Base-by-base conservation (phyloP, 2,329 filamentous ascomycete genomes). In the Aspergillus carbonarius region DNA sequence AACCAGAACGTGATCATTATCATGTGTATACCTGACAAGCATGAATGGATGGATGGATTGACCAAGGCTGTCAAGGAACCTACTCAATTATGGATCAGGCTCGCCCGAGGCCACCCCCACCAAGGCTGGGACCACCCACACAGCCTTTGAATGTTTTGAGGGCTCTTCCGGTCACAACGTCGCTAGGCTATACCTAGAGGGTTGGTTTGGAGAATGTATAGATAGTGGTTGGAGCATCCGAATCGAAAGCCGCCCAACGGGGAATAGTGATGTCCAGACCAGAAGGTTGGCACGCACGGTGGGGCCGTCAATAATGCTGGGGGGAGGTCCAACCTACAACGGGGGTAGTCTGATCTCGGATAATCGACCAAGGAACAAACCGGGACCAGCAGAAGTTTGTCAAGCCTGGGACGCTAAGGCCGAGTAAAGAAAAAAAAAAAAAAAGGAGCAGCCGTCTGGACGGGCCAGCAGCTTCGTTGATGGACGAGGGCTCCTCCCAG, bases 181-280 rank as follows among this genome's bases (percentile, higher is more conserved):
- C 25, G 44, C 23, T 48, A 17, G 5, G 1, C 17, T 12, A 30
- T 30, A n/a, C n/a, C n/a, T n/a, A 27, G 44, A 12, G 5, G 12
- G 10, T 23, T 48, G 25, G 44, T 17, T 17, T 8, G 27, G 8
- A 13, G n/a, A 12, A 47, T 23, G 23, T 25, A 32, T 30, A 13
- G 32, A 17, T 30, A 48, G 44, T 9, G 52, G 52, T 34, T 46
- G 40, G 40, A 54, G 25, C 35, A 55, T 18, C 44, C 18, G 53
- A 9, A 46, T 17, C 12, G 25, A 10, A 25, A 46, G 23, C 39
- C 37, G n/a, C 35, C 54, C 35, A 44, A 51, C 23, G n/a, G 37
- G 54, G 54, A 56, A 56, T 50, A 50, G 54, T 56, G 39, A 46
- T 56, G 40, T 56, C 47, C 50, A 56, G 23, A 51, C 30, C 9